phyloP scores from a whole-genome alignment of 2,329 filamentous ascomycete genomes.

The Cadophora luteo-olivacea region DNA sequence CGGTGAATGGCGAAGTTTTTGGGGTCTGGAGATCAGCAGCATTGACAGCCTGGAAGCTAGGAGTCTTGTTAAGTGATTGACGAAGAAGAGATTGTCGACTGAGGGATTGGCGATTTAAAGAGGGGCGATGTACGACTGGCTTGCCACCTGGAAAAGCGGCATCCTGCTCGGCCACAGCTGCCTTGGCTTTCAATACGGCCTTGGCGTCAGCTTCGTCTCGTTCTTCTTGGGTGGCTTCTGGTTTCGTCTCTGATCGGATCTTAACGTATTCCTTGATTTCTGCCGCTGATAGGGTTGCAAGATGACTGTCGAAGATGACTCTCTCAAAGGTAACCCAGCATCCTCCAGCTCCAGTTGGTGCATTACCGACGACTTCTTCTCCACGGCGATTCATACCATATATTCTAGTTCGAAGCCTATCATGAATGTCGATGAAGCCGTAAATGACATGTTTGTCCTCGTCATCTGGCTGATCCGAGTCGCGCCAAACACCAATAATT shows the following conservation, averaged over 20 bases:
- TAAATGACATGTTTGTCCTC: slow-evolving; percentile 63
- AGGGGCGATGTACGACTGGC: slow-evolving; percentile 35
- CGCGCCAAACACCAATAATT: slow-evolving; percentile 65
- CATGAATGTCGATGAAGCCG: slow-evolving; percentile 67
- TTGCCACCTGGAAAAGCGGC: slow-evolving; percentile 30
- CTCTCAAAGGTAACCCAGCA: slow-evolving; percentile 70
- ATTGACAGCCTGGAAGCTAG: slow-evolving; percentile 41
- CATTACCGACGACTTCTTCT: slow-evolving; percentile 51
- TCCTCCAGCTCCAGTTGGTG: slow-evolving; percentile 63
- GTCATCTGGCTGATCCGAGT: slow-evolving; percentile 57
- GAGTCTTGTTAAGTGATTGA: slow-evolving; percentile 36
- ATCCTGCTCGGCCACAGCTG: slow-evolving; percentile 35
- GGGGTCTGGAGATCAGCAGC: slow-evolving; percentile 36
- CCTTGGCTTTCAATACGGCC: slow-evolving; percentile 39
- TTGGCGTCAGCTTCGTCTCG: slow-evolving; percentile 33
- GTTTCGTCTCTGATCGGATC: slow-evolving; percentile 51
- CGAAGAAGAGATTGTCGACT: slow-evolving; percentile 38
- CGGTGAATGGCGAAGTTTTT: slow-evolving; percentile 35
- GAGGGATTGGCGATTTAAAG: slow-evolving; percentile 29
- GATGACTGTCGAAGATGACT: slow-evolving; percentile 63
- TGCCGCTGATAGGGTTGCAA: slow-evolving; percentile 60
- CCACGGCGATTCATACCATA: slow-evolving; percentile 57
- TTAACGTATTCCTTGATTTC: slow-evolving; percentile 69
- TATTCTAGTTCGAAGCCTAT: slow-evolving; percentile 65
- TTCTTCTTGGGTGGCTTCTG: slow-evolving; percentile 34